These are phyloP conservation scores for Dipteronia dyeriana DNA, from an alignment of 345 rosid species.

Conservation along the genomic window DNA sequence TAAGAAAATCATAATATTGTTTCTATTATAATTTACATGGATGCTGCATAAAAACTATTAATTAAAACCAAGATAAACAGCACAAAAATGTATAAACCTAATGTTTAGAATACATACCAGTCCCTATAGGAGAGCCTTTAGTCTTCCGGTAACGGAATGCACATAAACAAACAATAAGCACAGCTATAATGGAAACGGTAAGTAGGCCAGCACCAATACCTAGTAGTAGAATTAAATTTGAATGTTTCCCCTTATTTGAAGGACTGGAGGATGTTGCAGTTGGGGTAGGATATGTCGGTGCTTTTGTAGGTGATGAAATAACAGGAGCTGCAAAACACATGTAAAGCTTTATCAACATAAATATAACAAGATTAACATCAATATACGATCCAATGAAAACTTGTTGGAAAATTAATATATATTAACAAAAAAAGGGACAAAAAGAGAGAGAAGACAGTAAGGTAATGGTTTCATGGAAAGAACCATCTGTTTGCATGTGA, in stretches of 20 bases:
- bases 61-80: conserved; percentile 10
- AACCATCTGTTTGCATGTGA: not conserved
- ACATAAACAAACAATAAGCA: conserved; percentile 66
- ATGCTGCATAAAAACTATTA: not conserved
- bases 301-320: conserved; percentile 50
- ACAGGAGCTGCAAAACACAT: conserved; percentile 65
- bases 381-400: not conserved
- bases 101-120: conserved; percentile 49
- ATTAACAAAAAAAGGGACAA: not conserved
- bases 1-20: not conserved
- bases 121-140: conserved; percentile 49
- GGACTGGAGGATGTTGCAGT: conserved; percentile 37
- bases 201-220: conserved; percentile 68
- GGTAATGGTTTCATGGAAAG: not conserved
- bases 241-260: conserved; percentile 54
- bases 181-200: conserved; percentile 48
- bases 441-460: not conserved
- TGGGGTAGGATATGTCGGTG: conserved; percentile 52
- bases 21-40: not conserved
- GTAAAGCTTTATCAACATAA: conserved; percentile 18
- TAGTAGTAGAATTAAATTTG: conserved; percentile 61
- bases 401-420: not conserved
- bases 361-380: conserved; percentile 4
- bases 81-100: conserved; percentile 4
- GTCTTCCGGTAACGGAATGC: conserved; percentile 56